Conservation (phyloP, 1,284 basidiomycete genomes). For the Fistulinella cinereoalba region DNA sequence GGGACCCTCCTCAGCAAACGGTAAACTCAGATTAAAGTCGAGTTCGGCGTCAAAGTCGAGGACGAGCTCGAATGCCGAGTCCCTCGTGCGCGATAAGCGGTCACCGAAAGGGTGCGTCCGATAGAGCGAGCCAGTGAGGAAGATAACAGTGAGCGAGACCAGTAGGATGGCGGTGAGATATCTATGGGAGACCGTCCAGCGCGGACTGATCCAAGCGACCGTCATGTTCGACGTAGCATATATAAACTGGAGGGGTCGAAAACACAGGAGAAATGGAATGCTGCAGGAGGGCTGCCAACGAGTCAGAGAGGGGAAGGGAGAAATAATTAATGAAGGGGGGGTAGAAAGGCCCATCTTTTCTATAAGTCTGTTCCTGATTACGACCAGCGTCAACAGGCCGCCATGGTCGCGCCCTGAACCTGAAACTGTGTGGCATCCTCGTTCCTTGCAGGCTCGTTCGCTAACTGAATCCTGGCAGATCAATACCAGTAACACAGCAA, state of each 20-base stretch:
- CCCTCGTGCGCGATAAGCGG: neutral
- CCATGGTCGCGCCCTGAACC: neutral
- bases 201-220: neutral
- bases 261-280: neutral
- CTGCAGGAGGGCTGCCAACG: neutral
- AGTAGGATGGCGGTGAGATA: conserved; percentile 4
- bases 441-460: neutral
- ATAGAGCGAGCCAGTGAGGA: neutral
- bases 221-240: neutral
- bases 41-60: neutral
- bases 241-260: neutral
- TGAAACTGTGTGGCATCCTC: too few species aligned
- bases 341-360: neutral
- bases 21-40: too few species aligned
- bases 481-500: too few species aligned
- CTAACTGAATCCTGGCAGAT: neutral
- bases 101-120: neutral
- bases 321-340: neutral
- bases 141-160: neutral
- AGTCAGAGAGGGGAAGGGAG: neutral
- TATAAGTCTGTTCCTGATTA: neutral
- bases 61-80: neutral
- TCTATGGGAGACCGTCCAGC: conserved; percentile 4
- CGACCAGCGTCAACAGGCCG: neutral
- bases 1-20: too few species aligned